A percentile compares a stretch with the other conserved stretches of the same genome.
Evolutionary conservation across 768 basidiomycete species (phyloP).

Genomic region (Amanita thiersii): DNA sequence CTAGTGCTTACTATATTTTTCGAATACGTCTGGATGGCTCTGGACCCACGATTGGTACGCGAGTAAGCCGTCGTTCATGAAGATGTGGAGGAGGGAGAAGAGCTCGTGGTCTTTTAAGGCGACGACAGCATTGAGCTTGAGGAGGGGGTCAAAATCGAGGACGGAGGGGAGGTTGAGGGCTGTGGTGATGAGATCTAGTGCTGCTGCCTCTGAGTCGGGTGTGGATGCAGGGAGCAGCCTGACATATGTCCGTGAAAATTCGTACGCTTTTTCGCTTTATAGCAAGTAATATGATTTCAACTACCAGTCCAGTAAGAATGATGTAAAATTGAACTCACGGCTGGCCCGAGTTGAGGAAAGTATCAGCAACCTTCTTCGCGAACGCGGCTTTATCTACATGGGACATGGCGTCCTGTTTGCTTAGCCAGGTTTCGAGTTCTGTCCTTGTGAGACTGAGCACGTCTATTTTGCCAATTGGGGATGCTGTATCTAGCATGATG

Average conservation of each 20-base stretch:
- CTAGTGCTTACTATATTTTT: slow-evolving; percentile 45
- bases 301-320: slow-evolving; percentile 6
- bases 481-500: slow-evolving; percentile 52
- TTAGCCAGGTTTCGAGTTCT: slow-evolving; percentile 69
- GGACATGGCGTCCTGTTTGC: slow-evolving; percentile 60
- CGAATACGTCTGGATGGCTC: slow-evolving; percentile 38
- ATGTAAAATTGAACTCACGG: slow-evolving; percentile 34
- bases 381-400: slow-evolving; percentile 57
- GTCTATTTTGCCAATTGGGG: slow-evolving; percentile 52
- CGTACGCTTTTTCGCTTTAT: slow-evolving; percentile 49
- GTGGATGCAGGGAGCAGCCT: slow-evolving; percentile 52
- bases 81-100: slow-evolving; percentile 69
- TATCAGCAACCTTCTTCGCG: slow-evolving; percentile 53
- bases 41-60: slow-evolving; percentile 58
- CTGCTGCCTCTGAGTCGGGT: slow-evolving; percentile 40
- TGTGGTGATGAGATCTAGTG: slow-evolving; percentile 51
- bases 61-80: slow-evolving; percentile 53
- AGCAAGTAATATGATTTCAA: background rate
- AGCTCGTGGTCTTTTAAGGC: slow-evolving; percentile 61
- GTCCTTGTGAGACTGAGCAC: slow-evolving; percentile 49
- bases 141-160: slow-evolving; percentile 77
- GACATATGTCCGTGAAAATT: slow-evolving; percentile 56
- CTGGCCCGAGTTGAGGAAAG: slow-evolving; percentile 48
- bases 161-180: slow-evolving; percentile 58
- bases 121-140: slow-evolving; percentile 68